These are phyloP conservation scores for Adansonia gregorii DNA, from an alignment of 441 rosid species.

Conservation along the genomic window DNA sequence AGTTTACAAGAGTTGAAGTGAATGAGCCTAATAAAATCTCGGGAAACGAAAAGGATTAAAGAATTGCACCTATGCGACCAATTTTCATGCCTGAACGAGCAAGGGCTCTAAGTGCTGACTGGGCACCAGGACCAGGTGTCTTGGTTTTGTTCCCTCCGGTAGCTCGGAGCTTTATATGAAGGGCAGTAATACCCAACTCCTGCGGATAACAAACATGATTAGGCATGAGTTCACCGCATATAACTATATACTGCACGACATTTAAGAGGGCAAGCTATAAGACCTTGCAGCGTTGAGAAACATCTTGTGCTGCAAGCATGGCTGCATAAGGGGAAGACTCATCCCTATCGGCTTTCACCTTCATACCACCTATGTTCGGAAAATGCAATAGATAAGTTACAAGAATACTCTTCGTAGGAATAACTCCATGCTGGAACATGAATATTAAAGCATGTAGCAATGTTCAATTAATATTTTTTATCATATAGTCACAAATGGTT, in stretches of 20 bases:
- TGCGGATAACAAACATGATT: constrained; percentile 20
- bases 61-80: constrained; percentile 59
- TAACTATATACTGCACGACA: background rate
- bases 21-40: background rate
- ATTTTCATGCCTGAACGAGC: constrained; percentile 82
- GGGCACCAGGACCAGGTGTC: constrained; percentile 81
- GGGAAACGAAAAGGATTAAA: background rate
- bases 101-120: constrained; percentile 77
- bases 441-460: background rate
- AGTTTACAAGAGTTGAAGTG: background rate
- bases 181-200: constrained; percentile 80
- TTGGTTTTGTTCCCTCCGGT: constrained; percentile 80
- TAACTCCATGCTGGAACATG: background rate
- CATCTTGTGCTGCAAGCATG: constrained; percentile 61
- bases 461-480: background rate
- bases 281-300: constrained; percentile 72
- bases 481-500: background rate
- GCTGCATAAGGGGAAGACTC: constrained; percentile 11
- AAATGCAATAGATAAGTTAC: background rate
- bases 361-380: constrained; percentile 5
- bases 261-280: background rate
- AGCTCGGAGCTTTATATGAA: constrained; percentile 72
- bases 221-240: background rate
- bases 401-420: background rate
- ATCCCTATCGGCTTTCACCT: constrained; percentile 9